Base-by-base conservation (phyloP, 148 eudicot species). In the Rhododendron simsii region DNA sequence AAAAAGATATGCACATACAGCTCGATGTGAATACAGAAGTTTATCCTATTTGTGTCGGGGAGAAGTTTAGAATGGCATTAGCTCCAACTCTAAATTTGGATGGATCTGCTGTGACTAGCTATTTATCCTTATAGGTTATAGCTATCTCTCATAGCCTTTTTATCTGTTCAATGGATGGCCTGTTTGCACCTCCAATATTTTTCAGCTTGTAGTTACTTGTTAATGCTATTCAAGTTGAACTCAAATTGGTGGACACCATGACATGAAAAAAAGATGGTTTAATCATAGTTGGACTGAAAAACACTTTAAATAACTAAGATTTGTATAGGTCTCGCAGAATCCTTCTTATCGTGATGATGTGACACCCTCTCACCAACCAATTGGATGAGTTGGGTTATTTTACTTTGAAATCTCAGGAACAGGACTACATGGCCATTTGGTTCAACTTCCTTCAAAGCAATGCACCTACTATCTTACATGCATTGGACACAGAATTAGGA, bases 71-170 rank as follows among this genome's bases (percentile, higher is more conserved):
- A 84, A 92, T 95, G 93, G 98, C 87, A 39, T 84, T 95, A 48
- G 96, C 97, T 12, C 86, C 98, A 39, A 95, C 99, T 59, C 91
- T 96, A 5, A 95, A 95, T 87, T 80, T 94, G 84, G 99, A 95
- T 87, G 98, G 98, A 57, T 92, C 96, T 26, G 96, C 99, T 14
- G 98, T 94, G 81, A 90, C 89, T 59, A 97, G 99, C 28, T 96
- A 91, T 87, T 92, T 81, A 85, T 37, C 45, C 35, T 84, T 84
- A 33, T 13, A 14, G 18, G 39, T 28, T 71, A 26, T 26, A 26
- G 6, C 75, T 26, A 9, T 69, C 35, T 69, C 18, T 69, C 16
- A 18, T 26, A 4, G 75, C 35, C 37, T 26, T 26, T 63, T 23
- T 63, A 3, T 23, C 30, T 63, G 71, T 23, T 63, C 10, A 26